Evolutionary conservation across 768 basidiomycete genomes (phyloP).

Genomic region (Boletus rufocinnamomeus): DNA sequence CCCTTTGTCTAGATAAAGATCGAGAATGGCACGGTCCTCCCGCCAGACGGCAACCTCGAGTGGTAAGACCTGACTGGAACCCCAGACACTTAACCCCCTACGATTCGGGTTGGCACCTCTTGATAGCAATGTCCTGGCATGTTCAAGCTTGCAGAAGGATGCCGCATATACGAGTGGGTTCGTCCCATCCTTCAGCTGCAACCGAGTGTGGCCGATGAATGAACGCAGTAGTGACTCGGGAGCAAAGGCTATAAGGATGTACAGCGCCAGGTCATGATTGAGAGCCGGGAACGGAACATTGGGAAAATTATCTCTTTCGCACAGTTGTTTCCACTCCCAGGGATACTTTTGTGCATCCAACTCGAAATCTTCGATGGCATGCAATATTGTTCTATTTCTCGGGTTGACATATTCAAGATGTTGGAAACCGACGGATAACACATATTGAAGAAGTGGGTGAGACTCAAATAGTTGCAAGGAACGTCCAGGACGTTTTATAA

Average conservation of each 20-base stretch:
- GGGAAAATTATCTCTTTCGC: not conserved
- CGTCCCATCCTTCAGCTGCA: not conserved
- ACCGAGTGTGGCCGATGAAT: not conserved
- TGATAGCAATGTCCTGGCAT: not conserved
- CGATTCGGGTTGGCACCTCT: not conserved
- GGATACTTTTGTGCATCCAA: not conserved
- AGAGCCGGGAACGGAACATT: not conserved
- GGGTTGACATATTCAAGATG: not conserved
- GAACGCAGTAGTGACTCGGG: conserved; percentile 1
- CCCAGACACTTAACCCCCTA: not conserved
- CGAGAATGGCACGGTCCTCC: not conserved
- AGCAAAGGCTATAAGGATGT: not conserved
- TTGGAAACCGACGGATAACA: not conserved
- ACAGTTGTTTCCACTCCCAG: not conserved
- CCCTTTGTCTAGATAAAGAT: not conserved
- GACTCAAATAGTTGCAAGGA: not conserved
- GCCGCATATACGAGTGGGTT: not conserved
- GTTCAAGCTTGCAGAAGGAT: not conserved
- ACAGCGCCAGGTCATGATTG: not conserved
- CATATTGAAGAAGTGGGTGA: not conserved
- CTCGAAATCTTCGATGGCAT: not conserved
- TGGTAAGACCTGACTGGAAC: not conserved
- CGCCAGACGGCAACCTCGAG: not conserved
- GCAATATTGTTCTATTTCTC: not conserved
- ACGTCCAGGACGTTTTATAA: not conserved